Evolutionary conservation across 2,329 filamentous ascomycete genomes (phyloP).

Genomic region (Fusarium abutilonis): DNA sequence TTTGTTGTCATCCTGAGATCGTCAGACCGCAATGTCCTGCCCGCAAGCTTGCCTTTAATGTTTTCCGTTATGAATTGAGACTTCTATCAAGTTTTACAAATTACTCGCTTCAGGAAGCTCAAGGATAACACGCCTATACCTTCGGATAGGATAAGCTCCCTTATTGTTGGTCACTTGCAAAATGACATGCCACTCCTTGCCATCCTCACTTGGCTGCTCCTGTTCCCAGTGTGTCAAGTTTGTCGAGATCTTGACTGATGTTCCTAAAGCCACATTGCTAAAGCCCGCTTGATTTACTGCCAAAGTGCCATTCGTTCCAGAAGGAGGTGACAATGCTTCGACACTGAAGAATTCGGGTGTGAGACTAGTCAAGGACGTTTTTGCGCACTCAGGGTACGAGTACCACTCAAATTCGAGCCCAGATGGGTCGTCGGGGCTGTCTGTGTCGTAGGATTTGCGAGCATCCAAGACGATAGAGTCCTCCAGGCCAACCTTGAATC

Average conservation of each 20-base stretch:
- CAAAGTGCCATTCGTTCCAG: slow-evolving; percentile 1
- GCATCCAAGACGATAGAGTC: slow-evolving; percentile 6
- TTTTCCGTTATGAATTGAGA: too few relatives aligned
- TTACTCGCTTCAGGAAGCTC: neutral
- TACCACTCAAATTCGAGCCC: slow-evolving; percentile 15
- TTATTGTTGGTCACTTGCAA: slow-evolving; percentile 21
- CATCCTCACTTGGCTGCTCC: slow-evolving; percentile 2
- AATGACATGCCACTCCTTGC: slow-evolving; percentile 20
- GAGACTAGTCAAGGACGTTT: slow-evolving; percentile 1
- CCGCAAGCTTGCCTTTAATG: too few relatives aligned
- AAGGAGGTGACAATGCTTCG: neutral
- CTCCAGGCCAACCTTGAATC: neutral
- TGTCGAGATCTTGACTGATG: neutral
- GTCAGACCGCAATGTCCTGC: too few relatives aligned
- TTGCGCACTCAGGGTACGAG: slow-evolving; percentile 1
- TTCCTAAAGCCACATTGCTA: slow-evolving; percentile 1
- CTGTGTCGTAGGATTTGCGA: neutral
- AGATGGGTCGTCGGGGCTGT: neutral
- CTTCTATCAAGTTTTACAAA: too few relatives aligned
- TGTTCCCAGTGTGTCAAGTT: neutral
- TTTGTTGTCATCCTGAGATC: too few relatives aligned
- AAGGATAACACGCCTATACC: neutral
- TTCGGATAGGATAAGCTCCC: slow-evolving; percentile 1
- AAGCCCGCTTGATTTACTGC: slow-evolving; percentile 8
- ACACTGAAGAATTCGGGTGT: slow-evolving; percentile 1